Evolutionary conservation across 2,329 filamentous ascomycete species (phyloP), one percentile per base, ranked within the genome.

Genomic region (Penicillium sp.): DNA sequence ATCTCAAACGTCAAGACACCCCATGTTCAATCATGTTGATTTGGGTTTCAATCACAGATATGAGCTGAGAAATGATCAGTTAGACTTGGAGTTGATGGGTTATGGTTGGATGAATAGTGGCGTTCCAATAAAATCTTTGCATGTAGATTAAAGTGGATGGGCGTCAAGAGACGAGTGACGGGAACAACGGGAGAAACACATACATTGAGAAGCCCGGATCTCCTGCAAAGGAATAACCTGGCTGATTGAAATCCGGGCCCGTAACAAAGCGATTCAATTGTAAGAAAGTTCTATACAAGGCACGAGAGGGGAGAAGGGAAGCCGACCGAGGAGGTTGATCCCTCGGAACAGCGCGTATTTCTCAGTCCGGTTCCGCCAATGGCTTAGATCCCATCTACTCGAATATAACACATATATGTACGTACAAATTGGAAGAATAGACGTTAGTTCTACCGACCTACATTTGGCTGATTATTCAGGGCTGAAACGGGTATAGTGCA

Each of bases 321-420:
- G 49, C 40, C 27, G 40, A 35, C 27, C 26, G 29, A 51, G 4
- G 49, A 31, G 25, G 49, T 44, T 57, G 55, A 59, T 64, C 57
- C 60, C 55, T 61, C 62, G 58, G 55, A 47, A 59, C 57, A 53
- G 57, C 51, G 69, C 69, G 68, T 70, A 70, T 67, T 69, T 71
- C 56, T 70, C 67, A 70, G 67, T 67, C 70, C 68, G 67, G 53
- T 33, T 50, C 40, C 48, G 46, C 22, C 20, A 25, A 26, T 49
- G 11, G 11, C n/a, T 27, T 27, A 8, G 11, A 12, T 23, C 11
- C 15, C 42, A 26, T 44, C 42, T 37, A 37, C 33, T 18, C 12
- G 25, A 12, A 4, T 2, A 15, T 7, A 26, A 43, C 41, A 14
- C 14, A 7, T 22, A 26, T 9, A 22, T 43, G 22, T 15, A n/a